Conservation (phyloP, 805 yeast species). For the Saccharomycopsis fermentans region DNA sequence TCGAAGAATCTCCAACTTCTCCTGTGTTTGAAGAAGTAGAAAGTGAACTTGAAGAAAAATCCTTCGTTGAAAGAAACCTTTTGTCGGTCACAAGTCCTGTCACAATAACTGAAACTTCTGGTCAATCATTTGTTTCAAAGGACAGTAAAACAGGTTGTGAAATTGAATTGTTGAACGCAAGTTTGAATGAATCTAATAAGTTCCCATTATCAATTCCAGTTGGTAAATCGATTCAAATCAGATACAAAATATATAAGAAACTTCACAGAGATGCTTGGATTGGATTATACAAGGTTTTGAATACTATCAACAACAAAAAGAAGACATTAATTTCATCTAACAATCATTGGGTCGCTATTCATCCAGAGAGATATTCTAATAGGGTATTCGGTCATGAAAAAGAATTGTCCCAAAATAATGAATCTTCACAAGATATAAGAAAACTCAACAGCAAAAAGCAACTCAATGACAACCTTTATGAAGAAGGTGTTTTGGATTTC, state of each 20-base stretch:
- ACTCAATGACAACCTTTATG: constrained; percentile 18
- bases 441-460: constrained; percentile 8
- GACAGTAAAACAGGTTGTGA: constrained; percentile 23
- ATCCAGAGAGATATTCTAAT: constrained; percentile 26
- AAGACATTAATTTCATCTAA: constrained; percentile 51
- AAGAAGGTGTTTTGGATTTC: constrained; percentile 41
- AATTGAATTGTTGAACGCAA: constrained; percentile 20
- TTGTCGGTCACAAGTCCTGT: not conserved
- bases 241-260: constrained; percentile 43
- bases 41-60: constrained; percentile 23
- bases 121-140: constrained; percentile 6
- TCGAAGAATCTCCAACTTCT: constrained; percentile 11
- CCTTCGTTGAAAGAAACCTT: not conserved
- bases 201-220: constrained; percentile 24
- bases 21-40: constrained; percentile 23
- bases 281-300: constrained; percentile 58
- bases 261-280: constrained; percentile 59
- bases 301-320: constrained; percentile 44
- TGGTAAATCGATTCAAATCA: constrained; percentile 45
- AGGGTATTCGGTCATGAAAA: constrained; percentile 17
- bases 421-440: not conserved
- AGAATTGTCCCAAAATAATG: constrained; percentile 9
- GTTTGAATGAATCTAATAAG: constrained; percentile 10
- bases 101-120: not conserved
- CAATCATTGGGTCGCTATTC: constrained; percentile 54